Evolutionary conservation across 2,329 filamentous ascomycete species (phyloP).

Genomic region (Pleomassaria siparia): DNA sequence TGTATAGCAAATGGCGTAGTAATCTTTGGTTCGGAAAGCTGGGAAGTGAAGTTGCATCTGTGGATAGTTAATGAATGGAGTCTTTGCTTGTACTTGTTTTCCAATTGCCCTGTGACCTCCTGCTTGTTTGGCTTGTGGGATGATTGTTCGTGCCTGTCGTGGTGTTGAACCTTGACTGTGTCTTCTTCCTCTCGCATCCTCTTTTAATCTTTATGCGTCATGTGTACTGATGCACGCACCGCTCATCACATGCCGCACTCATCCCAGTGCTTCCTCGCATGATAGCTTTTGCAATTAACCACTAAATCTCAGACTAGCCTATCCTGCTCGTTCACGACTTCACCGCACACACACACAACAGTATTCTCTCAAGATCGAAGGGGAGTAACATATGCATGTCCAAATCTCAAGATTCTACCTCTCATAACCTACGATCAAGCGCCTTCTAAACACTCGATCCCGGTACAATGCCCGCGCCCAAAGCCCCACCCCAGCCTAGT

Average conservation of each 20-base stretch:
- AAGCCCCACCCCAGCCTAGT: background rate
- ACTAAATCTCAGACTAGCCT: no score
- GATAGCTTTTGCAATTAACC: no score
- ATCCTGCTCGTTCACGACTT: no score
- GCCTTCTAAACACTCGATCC: background rate
- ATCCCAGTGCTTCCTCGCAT: no score
- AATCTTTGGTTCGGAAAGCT: constrained; percentile 27
- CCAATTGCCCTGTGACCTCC: background rate
- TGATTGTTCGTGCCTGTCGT: background rate
- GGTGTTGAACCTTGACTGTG: background rate
- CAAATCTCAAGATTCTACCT: constrained; percentile 17
- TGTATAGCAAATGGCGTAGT: constrained; percentile 20
- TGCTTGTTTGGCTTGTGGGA: background rate
- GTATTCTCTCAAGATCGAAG: no score
- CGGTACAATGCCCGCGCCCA: no score
- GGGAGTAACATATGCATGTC: no score
- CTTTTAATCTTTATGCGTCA: no score
- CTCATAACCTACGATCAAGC: constrained; percentile 3
- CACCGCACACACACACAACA: no score
- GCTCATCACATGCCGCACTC: no score
- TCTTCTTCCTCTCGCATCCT: no score
- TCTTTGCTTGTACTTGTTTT: constrained; percentile 9
- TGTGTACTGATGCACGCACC: no score
- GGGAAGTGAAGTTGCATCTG: constrained; percentile 35
- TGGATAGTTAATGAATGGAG: constrained; percentile 43